These are phyloP conservation scores for Chaetomiaceae sp. DNA, from an alignment of 2,329 filamentous ascomycete genomes.

Conservation along the genomic window DNA sequence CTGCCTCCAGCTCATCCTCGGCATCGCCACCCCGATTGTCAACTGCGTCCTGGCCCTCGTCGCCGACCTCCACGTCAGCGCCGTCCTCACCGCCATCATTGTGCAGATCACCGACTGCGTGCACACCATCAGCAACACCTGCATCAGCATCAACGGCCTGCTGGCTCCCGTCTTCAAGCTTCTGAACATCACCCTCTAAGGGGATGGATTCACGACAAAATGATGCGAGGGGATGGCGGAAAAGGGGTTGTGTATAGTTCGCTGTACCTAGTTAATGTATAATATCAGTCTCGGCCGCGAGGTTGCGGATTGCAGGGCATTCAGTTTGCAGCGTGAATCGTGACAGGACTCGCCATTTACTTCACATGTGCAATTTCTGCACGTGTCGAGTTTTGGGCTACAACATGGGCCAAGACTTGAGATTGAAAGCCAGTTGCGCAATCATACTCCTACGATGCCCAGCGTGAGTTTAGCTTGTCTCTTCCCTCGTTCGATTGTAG, in stretches of 20 bases:
- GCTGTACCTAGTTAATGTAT: constrained; percentile 6
- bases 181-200: constrained; percentile 13
- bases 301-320: too few relatives aligned
- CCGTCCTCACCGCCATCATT: constrained; percentile 2
- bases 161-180: constrained; percentile 1
- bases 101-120: constrained; percentile 6
- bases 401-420: too few relatives aligned
- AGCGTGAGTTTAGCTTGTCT: too few relatives aligned
- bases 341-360: too few relatives aligned
- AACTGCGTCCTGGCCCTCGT: constrained; percentile 9
- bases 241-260: background rate
- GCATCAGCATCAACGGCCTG: background rate
- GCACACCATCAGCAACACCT: background rate
- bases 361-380: too few relatives aligned
- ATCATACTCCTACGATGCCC: too few relatives aligned
- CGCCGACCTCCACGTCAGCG: constrained; percentile 2
- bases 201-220: background rate
- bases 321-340: too few relatives aligned
- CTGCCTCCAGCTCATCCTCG: constrained; percentile 2
- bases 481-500: too few relatives aligned
- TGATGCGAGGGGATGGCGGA: background rate
- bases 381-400: too few relatives aligned
- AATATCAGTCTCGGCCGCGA: too few relatives aligned
- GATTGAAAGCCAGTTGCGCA: too few relatives aligned
- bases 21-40: constrained; percentile 7